Evolutionary conservation across 257 asterid species (phyloP).

Genomic region (Plantago major): DNA sequence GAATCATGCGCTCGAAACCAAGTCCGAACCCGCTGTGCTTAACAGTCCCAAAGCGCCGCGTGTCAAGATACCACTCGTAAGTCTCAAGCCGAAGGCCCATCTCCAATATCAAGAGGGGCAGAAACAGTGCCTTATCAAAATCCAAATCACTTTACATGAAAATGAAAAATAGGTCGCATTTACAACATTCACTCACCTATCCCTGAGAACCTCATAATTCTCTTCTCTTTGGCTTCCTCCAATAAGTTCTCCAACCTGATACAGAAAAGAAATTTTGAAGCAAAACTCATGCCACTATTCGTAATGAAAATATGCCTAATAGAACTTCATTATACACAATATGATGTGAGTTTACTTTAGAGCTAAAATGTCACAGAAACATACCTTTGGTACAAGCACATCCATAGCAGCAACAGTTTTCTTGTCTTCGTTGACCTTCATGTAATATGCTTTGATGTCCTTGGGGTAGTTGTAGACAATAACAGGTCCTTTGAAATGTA

Average conservation of each 20-base stretch:
- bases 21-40: constrained; percentile 93
- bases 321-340: background rate
- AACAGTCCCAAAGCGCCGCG: constrained; percentile 77
- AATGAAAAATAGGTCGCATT: too few species aligned
- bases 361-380: background rate
- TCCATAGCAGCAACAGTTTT: constrained; percentile 99
- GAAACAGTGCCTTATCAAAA: constrained; percentile 1
- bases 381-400: constrained; percentile 94
- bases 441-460: constrained; percentile 86
- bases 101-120: constrained; percentile 56
- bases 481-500: constrained; percentile 79
- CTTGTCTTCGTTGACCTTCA: constrained; percentile 92
- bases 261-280: background rate
- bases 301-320: background rate
- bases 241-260: constrained; percentile 92
- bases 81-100: constrained; percentile 78
- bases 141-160: background rate
- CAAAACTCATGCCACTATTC: too few species aligned
- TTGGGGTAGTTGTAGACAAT: constrained; percentile 96
- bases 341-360: background rate
- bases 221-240: constrained; percentile 99
- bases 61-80: constrained; percentile 93
- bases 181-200: too few species aligned
- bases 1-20: constrained; percentile 92
- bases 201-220: constrained; percentile 65